Conservation (phyloP, 352 stramenopile species). For the Aphanomyces invadans region DNA sequence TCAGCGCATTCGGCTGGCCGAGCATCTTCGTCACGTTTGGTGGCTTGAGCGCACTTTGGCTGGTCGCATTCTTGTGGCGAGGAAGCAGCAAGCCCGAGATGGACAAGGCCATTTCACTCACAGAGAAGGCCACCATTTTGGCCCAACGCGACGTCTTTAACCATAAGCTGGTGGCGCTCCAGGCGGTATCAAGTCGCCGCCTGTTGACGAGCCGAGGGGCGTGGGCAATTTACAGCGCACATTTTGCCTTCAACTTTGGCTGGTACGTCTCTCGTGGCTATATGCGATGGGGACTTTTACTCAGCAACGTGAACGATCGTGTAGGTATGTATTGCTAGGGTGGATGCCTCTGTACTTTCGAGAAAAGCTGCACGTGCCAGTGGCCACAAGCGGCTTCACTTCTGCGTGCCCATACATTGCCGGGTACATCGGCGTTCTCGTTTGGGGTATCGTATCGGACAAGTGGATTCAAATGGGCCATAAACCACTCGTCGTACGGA, state of each 20-base stretch:
- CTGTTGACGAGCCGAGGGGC: slow-evolving; percentile 56
- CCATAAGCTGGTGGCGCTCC: not conserved
- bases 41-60: slow-evolving; percentile 70
- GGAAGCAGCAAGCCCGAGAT: slow-evolving; percentile 61
- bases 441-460: slow-evolving; percentile 65
- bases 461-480: slow-evolving; percentile 50
- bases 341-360: slow-evolving; percentile 87
- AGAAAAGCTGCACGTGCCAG: slow-evolving; percentile 59
- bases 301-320: no score
- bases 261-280: slow-evolving; percentile 34
- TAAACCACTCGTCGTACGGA: slow-evolving; percentile 44
- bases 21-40: slow-evolving; percentile 74
- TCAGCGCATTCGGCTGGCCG: slow-evolving; percentile 59
- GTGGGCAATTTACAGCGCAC: slow-evolving; percentile 77
- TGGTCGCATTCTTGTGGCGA: slow-evolving; percentile 45
- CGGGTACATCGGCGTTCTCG: slow-evolving; percentile 63
- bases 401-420: slow-evolving; percentile 70
- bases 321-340: slow-evolving; percentile 68
- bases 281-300: no score
- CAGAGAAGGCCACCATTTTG: slow-evolving; percentile 62
- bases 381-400: slow-evolving; percentile 53
- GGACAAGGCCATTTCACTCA: slow-evolving; percentile 48
- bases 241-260: slow-evolving; percentile 85
- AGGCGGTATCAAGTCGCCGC: slow-evolving; percentile 11
- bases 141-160: slow-evolving; percentile 38